phyloP scores from a whole-genome alignment of 192 early-diverging fungal genomes.

The Mortierella alpina region DNA sequence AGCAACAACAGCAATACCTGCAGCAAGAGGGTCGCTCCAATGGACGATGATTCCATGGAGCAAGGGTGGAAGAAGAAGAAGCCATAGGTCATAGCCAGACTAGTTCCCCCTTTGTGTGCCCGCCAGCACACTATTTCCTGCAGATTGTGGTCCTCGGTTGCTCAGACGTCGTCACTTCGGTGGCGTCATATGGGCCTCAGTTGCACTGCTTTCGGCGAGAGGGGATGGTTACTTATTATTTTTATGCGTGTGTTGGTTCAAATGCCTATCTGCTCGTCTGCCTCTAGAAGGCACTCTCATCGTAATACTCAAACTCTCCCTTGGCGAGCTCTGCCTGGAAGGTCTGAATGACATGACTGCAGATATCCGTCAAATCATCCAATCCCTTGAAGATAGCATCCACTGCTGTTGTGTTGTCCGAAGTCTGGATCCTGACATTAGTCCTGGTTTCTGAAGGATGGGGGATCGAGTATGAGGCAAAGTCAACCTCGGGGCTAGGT shows the following conservation, averaged over 20 bases:
- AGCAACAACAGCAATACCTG: too few species aligned
- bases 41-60: too few species aligned
- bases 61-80: too few species aligned
- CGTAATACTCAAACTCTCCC: conserved; percentile 67
- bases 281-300: conserved; percentile 46
- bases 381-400: conserved; percentile 90
- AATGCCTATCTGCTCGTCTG: neutral
- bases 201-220: too few species aligned
- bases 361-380: conserved; percentile 81
- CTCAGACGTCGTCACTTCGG: too few species aligned
- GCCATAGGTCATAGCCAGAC: too few species aligned
- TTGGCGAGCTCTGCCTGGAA: conserved; percentile 71
- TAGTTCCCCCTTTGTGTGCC: too few species aligned
- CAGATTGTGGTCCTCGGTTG: too few species aligned
- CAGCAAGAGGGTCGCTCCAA: too few species aligned
- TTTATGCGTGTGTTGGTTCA: neutral
- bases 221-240: too few species aligned
- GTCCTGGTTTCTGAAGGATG: conserved; percentile 96
- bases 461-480: conserved; percentile 96
- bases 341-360: conserved; percentile 70
- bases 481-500: conserved; percentile 83
- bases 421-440: conserved; percentile 93
- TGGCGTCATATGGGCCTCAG: too few species aligned
- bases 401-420: conserved; percentile 81
- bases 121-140: too few species aligned